Base-by-base conservation (phyloP, 768 basidiomycete species). In the Trametes cinnabarina region DNA sequence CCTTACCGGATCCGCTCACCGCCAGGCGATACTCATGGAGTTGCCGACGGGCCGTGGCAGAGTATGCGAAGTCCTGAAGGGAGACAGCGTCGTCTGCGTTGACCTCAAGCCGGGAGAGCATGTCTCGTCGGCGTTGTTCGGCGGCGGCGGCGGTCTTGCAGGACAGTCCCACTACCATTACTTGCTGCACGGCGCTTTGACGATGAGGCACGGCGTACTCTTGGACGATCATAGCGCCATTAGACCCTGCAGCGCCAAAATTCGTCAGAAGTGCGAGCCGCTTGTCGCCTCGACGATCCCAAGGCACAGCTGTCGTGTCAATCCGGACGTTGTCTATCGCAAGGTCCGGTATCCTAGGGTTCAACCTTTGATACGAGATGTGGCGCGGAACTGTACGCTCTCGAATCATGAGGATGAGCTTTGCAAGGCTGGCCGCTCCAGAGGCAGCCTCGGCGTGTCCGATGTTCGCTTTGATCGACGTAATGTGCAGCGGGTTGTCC, bases 361-460 rank as follows among this genome's bases (percentile, higher is more conserved):
- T 88, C 9, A 87, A 73, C 0, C 71, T 76, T 58, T 74, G 70
- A 26, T 87, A 66, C 0, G 83, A 86, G 41, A 88, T 83, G 54
- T 83, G 82, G 30, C 72, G 75, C 10, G 88, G 88, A 43, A 91
- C 86, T 7, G 66, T 65, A 19, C 71, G 68, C 37, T 86, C 75
- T 23, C 71, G 76, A 34, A 90, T 60, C 90, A 90, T 90, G 46
- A 90, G 72, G 28, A 90, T 68, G 39, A 89, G 72, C 58, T 91
- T 91, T 7, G 83, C 86, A 5, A 91, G 77, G 17, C 87, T 81
- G 7, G 85, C 84, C 4, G 84, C 81, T 1, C 90, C 88, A 11
- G 88, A 89, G 12, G 88, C 88, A 1, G 87, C 86, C 66, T 89
- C 90, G 3, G 86, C 73, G 65, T 91, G 89, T 0, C 89, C 88